Percentiles rank a stretch among this genome's conserved stretches.
Conservation (phyloP, 805 yeast species). For the Soucietia sequanensis region DNA sequence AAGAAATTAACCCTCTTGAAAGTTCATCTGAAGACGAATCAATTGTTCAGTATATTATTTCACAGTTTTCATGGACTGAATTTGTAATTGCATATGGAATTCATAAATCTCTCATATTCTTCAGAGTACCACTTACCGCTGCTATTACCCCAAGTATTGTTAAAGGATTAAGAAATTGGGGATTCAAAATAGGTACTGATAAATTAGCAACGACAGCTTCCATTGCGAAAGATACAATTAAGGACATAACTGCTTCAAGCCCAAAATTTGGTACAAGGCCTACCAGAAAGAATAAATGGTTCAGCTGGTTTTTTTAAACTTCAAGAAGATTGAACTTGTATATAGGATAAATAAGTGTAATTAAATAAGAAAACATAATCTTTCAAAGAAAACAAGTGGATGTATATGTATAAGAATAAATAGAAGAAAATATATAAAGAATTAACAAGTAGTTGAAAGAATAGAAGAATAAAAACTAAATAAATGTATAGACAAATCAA, state of each 20-base stretch:
- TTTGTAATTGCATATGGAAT: slow-evolving; percentile 88
- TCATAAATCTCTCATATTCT: slow-evolving; percentile 81
- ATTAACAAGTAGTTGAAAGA: too few relatives aligned
- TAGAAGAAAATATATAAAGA: background rate
- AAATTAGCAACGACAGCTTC: slow-evolving; percentile 41
- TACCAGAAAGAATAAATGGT: slow-evolving; percentile 54
- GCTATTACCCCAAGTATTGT: slow-evolving; percentile 87
- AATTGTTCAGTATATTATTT: slow-evolving; percentile 13
- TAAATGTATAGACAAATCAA: too few relatives aligned
- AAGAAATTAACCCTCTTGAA: slow-evolving; percentile 18
- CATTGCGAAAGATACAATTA: slow-evolving; percentile 28
- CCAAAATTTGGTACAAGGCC: slow-evolving; percentile 56
- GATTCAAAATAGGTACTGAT: slow-evolving; percentile 69
- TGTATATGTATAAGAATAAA: slow-evolving; percentile 22
- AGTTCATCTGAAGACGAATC: slow-evolving; percentile 15
- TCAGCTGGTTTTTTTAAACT: slow-evolving; percentile 52
- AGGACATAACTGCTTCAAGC: slow-evolving; percentile 42
- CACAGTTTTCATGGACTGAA: slow-evolving; percentile 67
- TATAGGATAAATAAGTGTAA: background rate
- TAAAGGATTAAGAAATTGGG: slow-evolving; percentile 63
- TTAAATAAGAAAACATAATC: slow-evolving; percentile 38
- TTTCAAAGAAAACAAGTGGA: slow-evolving; percentile 54
- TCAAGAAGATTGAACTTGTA: too few relatives aligned
- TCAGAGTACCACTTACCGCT: slow-evolving; percentile 87
- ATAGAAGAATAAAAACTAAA: too few relatives aligned